These are phyloP conservation scores for Phaeotremella fagi DNA, from an alignment of 768 basidiomycete species.

Conservation along the genomic window DNA sequence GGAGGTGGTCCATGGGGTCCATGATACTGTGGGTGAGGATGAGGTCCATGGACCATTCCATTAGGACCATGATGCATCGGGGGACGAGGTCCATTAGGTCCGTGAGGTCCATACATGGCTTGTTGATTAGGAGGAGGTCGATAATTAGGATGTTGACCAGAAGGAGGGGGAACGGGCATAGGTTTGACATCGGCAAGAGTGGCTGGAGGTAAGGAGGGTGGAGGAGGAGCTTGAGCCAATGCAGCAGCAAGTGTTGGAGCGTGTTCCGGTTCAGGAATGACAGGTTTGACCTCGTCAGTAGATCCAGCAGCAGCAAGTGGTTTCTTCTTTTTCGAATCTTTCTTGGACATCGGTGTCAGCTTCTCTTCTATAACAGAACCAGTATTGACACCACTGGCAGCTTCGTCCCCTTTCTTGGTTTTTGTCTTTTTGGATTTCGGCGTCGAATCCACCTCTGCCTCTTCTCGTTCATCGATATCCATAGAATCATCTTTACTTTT, in stretches of 20 bases:
- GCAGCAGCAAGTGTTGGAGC: slow-evolving; percentile 9
- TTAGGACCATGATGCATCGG: slow-evolving; percentile 3
- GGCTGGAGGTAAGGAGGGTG: not conserved
- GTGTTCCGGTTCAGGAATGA: not conserved
- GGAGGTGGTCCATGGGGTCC: not conserved
- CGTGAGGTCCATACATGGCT: too few relatives aligned
- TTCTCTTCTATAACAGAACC: too few relatives aligned
- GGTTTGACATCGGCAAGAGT: not conserved
- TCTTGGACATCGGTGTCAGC: slow-evolving; percentile 3
- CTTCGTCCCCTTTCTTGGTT: not conserved
- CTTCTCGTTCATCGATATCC: not conserved
- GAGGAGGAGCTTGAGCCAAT: slow-evolving; percentile 1
- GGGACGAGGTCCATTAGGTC: too few relatives aligned
- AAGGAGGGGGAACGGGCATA: not conserved
- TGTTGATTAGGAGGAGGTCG: too few relatives aligned
- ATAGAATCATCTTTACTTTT: not conserved
- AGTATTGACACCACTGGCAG: slow-evolving; percentile 1
- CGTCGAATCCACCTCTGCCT: too few relatives aligned
- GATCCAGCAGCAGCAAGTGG: slow-evolving; percentile 1
- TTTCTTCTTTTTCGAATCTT: slow-evolving; percentile 28
- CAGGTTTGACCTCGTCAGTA: too few relatives aligned
- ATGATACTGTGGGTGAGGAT: not conserved
- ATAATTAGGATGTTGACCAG: not conserved
- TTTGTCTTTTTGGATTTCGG: slow-evolving; percentile 11
- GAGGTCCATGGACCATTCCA: not conserved